Evolutionary conservation across 768 basidiomycete species (phyloP).

Genomic region (Suillus subluteus): DNA sequence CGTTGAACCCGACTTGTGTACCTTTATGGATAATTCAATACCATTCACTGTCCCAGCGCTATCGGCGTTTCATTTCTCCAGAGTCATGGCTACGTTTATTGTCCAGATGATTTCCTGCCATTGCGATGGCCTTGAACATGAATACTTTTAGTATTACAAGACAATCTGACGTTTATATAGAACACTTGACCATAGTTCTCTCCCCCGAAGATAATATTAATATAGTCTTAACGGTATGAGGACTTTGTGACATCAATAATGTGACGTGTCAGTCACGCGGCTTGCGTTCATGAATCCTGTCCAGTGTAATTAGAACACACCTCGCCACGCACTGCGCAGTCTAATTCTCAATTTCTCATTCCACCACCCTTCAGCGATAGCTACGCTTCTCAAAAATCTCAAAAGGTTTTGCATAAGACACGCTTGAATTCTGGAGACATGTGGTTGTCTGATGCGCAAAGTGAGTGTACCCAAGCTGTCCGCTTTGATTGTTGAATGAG

Average conservation of each 20-base stretch:
- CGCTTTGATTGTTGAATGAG: constrained; percentile 5
- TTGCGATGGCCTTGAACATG: not conserved
- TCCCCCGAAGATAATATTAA: not conserved
- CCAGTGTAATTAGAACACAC: not conserved
- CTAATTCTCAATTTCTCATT: not conserved
- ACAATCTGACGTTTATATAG: not conserved
- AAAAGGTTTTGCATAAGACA: not conserved
- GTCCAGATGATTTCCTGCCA: not conserved
- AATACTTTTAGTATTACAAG: not conserved
- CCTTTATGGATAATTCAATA: not conserved
- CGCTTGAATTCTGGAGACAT: constrained; percentile 28
- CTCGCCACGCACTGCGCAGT: not conserved
- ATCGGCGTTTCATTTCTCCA: not conserved
- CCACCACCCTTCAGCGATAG: not conserved
- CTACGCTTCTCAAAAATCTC: not conserved
- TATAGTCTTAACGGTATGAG: not conserved
- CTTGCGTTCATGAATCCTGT: not conserved
- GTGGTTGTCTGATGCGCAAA: constrained; percentile 62
- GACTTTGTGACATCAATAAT: not conserved
- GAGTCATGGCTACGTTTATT: not conserved
- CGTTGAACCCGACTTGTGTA: constrained; percentile 20
- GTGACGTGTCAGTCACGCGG: constrained; percentile 6
- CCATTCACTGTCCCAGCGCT: not conserved
- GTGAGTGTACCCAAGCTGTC: constrained; percentile 21
- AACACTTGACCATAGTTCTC: not conserved